Evolutionary conservation across 1,284 basidiomycete species (phyloP).

Genomic region (Fomitiporia mediterranea): DNA sequence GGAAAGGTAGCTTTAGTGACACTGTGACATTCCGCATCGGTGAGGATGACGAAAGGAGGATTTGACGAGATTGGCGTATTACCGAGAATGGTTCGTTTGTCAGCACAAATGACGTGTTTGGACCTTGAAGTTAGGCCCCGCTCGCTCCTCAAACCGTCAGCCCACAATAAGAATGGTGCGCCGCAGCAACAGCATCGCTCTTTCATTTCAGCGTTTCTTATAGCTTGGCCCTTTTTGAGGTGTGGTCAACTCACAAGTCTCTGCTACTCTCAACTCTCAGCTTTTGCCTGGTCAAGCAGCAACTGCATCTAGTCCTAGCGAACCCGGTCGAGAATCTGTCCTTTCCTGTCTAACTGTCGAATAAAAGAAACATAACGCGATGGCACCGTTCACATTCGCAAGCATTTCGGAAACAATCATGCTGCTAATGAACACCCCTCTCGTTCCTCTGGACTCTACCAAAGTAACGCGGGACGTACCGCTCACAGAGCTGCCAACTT

Average conservation of each 20-base stretch:
- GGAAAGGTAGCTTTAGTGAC: no score
- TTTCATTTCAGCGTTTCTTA: not conserved
- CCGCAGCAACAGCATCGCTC: not conserved
- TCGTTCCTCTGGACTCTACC: slow-evolving; percentile 12
- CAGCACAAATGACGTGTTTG: not conserved
- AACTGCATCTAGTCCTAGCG: not conserved
- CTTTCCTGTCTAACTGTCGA: not conserved
- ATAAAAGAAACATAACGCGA: not conserved
- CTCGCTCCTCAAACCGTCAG: slow-evolving; percentile 1
- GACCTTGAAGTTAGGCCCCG: no score
- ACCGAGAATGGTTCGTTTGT: not conserved
- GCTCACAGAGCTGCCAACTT: slow-evolving; percentile 15
- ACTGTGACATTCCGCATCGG: no score
- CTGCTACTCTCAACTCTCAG: not conserved
- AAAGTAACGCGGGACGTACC: slow-evolving; percentile 10
- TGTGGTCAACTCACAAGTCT: not conserved
- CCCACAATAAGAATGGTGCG: not conserved
- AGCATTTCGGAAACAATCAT: slow-evolving; percentile 9
- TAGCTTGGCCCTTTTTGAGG: not conserved
- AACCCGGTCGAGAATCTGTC: not conserved
- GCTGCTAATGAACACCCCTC: slow-evolving; percentile 18
- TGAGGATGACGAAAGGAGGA: no score
- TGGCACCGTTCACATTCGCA: slow-evolving; percentile 14
- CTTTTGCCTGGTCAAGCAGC: not conserved
- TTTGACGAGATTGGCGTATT: not conserved